Percentiles rank a stretch among this genome's conserved stretches.
These are phyloP conservation scores for Dalbergia oliveri DNA, from an alignment of 306 rosid genomes.

Conservation along the genomic window DNA sequence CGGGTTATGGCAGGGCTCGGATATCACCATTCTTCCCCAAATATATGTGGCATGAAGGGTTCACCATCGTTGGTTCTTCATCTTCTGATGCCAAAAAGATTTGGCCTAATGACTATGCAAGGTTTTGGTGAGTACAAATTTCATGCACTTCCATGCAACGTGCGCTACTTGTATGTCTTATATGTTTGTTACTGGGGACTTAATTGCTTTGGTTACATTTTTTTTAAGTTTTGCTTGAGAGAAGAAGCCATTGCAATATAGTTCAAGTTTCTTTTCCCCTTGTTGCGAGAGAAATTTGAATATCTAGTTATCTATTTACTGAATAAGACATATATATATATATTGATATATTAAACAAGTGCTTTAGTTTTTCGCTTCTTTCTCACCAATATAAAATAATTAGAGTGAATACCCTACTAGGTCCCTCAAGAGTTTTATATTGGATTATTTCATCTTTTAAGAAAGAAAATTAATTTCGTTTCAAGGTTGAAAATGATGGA, in stretches of 20 bases:
- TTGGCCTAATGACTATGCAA: constrained; percentile 64
- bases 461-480: too few relatives aligned
- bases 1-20: constrained; percentile 70
- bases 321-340: too few relatives aligned
- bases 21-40: constrained; percentile 67
- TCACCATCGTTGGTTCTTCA: constrained; percentile 73
- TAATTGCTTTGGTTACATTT: background rate
- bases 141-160: constrained; percentile 66
- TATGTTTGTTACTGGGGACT: background rate
- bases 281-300: background rate
- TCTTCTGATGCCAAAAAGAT: constrained; percentile 56
- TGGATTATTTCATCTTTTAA: too few relatives aligned
- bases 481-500: too few relatives aligned
- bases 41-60: constrained; percentile 86
- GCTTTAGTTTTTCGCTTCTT: background rate
- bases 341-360: too few relatives aligned
- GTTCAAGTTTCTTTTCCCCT: background rate
- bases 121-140: constrained; percentile 62
- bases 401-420: too few relatives aligned
- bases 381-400: background rate
- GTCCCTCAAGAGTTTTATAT: too few relatives aligned
- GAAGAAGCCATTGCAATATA: background rate
- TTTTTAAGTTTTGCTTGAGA: background rate
- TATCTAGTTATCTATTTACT: background rate
- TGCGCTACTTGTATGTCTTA: background rate